These are phyloP conservation scores for Fusarium equiseti DNA, from an alignment of 2,329 filamentous ascomycete genomes.

Conservation along the genomic window DNA sequence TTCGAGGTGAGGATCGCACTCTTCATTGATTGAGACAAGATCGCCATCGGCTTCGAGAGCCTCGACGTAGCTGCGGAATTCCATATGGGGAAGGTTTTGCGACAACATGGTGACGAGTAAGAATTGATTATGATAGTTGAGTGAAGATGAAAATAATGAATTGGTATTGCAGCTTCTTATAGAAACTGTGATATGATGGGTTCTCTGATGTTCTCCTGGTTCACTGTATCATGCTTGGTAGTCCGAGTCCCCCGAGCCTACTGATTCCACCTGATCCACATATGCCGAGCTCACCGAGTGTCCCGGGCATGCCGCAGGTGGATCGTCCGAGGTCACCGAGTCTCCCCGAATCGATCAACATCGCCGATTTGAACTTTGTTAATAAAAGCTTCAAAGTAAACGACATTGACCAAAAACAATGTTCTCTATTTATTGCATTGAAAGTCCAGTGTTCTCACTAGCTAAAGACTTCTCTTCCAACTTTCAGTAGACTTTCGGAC, in stretches of 20 bases:
- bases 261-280: slow-evolving; percentile 7
- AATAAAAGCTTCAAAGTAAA: not conserved
- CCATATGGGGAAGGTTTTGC: slow-evolving; percentile 43
- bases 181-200: not conserved
- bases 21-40: slow-evolving; percentile 58
- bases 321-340: slow-evolving; percentile 5
- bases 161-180: not conserved
- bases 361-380: not conserved
- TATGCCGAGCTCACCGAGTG: slow-evolving; percentile 12
- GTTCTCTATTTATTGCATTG: not conserved
- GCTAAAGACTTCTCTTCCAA: not conserved
- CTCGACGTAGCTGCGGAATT: slow-evolving; percentile 32
- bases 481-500: not conserved
- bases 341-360: not conserved
- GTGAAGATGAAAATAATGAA: accelerated
- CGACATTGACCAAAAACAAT: not conserved
- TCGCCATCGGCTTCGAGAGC: slow-evolving; percentile 53
- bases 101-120: slow-evolving; percentile 19
- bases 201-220: not conserved
- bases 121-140: not conserved
- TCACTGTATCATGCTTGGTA: not conserved
- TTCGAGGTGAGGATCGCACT: slow-evolving; percentile 60
- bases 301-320: not conserved
- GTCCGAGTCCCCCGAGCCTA: slow-evolving; percentile 10
- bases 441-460: not conserved